Percentiles rank a stretch among this genome's conserved stretches.
These are phyloP conservation scores for Raddia guianensis DNA, from an alignment of 176 grass and related monocot species.

Conservation along the genomic window DNA sequence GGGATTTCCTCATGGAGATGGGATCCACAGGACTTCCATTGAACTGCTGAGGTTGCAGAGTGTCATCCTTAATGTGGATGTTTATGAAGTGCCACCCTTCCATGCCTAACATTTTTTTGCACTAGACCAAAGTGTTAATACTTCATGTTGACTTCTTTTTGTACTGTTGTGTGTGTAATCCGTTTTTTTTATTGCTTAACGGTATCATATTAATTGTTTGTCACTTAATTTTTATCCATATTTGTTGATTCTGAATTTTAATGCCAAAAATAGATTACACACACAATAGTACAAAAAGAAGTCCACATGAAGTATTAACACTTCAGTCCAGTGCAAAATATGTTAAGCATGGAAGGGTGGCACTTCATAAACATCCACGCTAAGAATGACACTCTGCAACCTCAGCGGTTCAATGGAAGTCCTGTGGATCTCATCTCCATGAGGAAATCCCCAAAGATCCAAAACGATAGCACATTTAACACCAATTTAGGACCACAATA, in stretches of 20 bases:
- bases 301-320: neutral
- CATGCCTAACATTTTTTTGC: neutral
- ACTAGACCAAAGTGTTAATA: neutral
- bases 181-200: neutral
- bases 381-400: neutral
- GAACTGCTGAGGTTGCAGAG: conserved; percentile 7
- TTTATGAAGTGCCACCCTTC: neutral
- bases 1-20: neutral
- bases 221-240: neutral
- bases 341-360: conserved; percentile 10
- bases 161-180: neutral
- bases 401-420: neutral
- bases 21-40: conserved; percentile 12
- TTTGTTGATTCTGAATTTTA: conserved; percentile 19
- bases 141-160: neutral
- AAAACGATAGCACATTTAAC: conserved; percentile 42
- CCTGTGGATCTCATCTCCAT: conserved; percentile 16
- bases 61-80: neutral
- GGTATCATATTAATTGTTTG: neutral
- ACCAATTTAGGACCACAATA: conserved; percentile 40
- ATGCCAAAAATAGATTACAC: neutral
- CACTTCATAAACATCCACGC: neutral
- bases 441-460: conserved; percentile 17
- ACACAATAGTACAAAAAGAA: neutral
- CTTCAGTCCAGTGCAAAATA: neutral